A percentile compares a stretch with the other conserved stretches of the same genome.
These are phyloP conservation scores for Fraxinus ornus DNA, from an alignment of 305 asterid species.

Conservation along the genomic window DNA sequence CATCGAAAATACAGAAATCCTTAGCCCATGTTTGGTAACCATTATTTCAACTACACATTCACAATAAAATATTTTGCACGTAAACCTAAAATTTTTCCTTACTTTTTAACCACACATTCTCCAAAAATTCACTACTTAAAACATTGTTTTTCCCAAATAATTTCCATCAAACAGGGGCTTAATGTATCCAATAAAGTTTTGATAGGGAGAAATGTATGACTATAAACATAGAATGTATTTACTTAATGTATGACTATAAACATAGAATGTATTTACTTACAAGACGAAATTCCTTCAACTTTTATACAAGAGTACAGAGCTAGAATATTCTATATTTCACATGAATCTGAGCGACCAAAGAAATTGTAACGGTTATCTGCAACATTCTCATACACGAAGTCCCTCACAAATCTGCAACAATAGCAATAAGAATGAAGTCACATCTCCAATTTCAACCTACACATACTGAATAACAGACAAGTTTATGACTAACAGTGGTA, in stretches of 20 bases:
- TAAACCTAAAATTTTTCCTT: no score
- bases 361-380: conserved; percentile 80
- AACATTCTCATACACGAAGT: conserved; percentile 70
- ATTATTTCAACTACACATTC: background rate
- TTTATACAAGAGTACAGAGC: conserved; percentile 19
- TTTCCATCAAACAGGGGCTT: background rate
- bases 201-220: background rate
- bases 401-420: conserved; percentile 74
- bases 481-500: conserved; percentile 63
- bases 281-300: background rate
- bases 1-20: background rate
- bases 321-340: conserved; percentile 52
- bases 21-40: background rate
- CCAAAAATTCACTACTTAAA: background rate
- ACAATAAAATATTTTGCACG: background rate
- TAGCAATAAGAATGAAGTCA: conserved; percentile 21
- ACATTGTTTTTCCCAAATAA: background rate
- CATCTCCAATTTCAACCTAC: background rate
- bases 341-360: conserved; percentile 83
- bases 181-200: background rate
- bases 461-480: conserved; percentile 13
- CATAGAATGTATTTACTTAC: conserved; percentile 10
- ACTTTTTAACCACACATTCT: background rate
- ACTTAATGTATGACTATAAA: background rate
- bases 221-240: background rate